Evolutionary conservation across 139 green algal species (phyloP).

Genomic region (Chlamydomonas incerta): DNA sequence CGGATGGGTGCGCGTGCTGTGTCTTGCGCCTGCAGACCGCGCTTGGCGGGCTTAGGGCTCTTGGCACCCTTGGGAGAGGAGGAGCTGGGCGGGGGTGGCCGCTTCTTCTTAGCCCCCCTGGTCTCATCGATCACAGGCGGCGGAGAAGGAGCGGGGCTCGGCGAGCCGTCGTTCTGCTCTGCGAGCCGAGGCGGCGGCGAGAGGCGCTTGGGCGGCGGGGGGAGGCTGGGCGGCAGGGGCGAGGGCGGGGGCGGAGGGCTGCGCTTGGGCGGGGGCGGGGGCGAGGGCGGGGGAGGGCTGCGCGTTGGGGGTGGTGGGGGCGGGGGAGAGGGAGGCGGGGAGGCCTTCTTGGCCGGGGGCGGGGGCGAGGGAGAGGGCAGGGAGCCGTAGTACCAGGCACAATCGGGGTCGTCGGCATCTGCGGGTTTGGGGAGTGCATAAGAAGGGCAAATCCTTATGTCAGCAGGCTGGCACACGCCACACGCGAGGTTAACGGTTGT

Average conservation of each 20-base stretch:
- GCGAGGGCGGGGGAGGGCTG: background rate
- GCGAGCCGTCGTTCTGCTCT: background rate
- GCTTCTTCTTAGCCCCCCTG: too few species aligned
- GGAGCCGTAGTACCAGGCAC: constrained; percentile 5
- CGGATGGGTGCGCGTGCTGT: too few species aligned
- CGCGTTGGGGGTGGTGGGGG: too few species aligned
- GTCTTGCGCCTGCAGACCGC: too few species aligned
- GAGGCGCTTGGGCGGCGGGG: background rate
- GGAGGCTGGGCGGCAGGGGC: too few species aligned
- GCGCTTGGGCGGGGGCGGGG: too few species aligned
- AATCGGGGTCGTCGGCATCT: constrained; percentile 33
- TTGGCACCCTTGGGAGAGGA: background rate
- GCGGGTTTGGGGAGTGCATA: background rate
- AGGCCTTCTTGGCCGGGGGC: background rate
- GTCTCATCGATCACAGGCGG: background rate
- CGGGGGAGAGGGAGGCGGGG: too few species aligned
- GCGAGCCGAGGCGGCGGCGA: background rate
- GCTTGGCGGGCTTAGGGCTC: background rate
- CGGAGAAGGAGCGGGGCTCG: too few species aligned
- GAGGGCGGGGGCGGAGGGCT: background rate
- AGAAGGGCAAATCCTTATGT: background rate
- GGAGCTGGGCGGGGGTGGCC: background rate
- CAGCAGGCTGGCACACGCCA: too few species aligned
- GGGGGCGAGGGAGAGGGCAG: background rate
- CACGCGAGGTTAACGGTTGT: too few species aligned